phyloP scores from a whole-genome alignment of 1,284 basidiomycete genomes.

The Trametes pubescens region DNA sequence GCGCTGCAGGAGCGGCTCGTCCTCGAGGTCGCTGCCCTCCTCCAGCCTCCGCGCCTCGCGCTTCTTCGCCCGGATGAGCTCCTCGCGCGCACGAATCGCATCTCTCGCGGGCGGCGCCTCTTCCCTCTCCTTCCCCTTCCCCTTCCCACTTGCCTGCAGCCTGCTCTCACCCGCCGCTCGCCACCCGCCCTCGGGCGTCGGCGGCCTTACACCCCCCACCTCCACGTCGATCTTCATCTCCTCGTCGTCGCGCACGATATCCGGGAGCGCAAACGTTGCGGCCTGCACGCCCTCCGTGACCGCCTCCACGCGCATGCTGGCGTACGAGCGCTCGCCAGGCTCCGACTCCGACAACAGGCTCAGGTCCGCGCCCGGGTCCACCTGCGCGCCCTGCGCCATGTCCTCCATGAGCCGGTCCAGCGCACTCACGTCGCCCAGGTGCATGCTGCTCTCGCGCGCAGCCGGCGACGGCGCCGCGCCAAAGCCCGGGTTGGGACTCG shows the following conservation, averaged over 20 bases:
- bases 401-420: constrained; percentile 82
- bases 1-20: constrained; percentile 48
- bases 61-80: constrained; percentile 76
- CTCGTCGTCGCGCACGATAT: constrained; percentile 37
- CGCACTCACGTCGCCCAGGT: constrained; percentile 79
- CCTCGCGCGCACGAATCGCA: constrained; percentile 71
- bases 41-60: constrained; percentile 66
- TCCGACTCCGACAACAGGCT: constrained; percentile 27
- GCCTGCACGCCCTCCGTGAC: constrained; percentile 46
- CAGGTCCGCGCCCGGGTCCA: constrained; percentile 16
- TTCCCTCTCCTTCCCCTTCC: not conserved
- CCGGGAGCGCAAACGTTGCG: constrained; percentile 42
- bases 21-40: constrained; percentile 49
- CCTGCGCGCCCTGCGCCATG: constrained; percentile 55
- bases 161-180: constrained; percentile 13
- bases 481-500: not conserved
- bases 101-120: constrained; percentile 61
- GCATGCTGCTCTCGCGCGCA: constrained; percentile 37
- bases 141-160: constrained; percentile 10
- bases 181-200: constrained; percentile 21
- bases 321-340: constrained; percentile 32
- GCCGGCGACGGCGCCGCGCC: too few relatives aligned
- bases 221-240: constrained; percentile 34
- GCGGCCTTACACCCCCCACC: constrained; percentile 11
- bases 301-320: constrained; percentile 40